These are phyloP conservation scores for Penstemon davidsonii DNA, from an alignment of 257 asterid species.

Conservation along the genomic window DNA sequence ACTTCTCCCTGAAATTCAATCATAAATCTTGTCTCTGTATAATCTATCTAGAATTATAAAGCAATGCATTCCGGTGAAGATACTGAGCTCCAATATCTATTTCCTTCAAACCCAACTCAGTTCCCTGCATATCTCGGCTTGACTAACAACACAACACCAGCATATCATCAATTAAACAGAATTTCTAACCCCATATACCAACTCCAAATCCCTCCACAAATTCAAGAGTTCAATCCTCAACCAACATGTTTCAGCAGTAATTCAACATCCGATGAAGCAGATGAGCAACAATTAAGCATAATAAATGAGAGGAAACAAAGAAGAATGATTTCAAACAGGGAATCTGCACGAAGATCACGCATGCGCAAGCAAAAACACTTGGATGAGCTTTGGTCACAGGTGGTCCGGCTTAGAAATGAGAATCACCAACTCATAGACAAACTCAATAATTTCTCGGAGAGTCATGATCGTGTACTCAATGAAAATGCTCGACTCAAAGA, in stretches of 20 bases:
- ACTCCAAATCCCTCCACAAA: constrained; percentile 46
- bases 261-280: constrained; percentile 87
- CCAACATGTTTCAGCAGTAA: constrained; percentile 65
- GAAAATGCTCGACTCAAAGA: constrained; percentile 74
- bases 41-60: not conserved
- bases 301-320: constrained; percentile 82
- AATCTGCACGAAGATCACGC: constrained; percentile 86
- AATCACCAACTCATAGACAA: constrained; percentile 69
- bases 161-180: constrained; percentile 37
- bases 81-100: constrained; percentile 52
- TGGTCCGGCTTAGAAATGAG: constrained; percentile 75
- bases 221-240: constrained; percentile 61
- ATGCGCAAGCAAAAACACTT: constrained; percentile 91
- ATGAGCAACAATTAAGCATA: constrained; percentile 64
- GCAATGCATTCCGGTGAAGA: constrained; percentile 71
- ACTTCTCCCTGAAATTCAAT: constrained; percentile 23
- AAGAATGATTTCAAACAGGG: constrained; percentile 86
- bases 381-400: constrained; percentile 92
- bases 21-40: constrained; percentile 16
- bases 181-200: constrained; percentile 48
- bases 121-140: constrained; percentile 45
- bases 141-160: constrained; percentile 36
- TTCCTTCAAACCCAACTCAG: constrained; percentile 53
- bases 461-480: constrained; percentile 53
- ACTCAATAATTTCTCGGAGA: constrained; percentile 61